phyloP scores from a whole-genome alignment of 2,329 filamentous ascomycete species.

The Drechslerella dactyloides region DNA sequence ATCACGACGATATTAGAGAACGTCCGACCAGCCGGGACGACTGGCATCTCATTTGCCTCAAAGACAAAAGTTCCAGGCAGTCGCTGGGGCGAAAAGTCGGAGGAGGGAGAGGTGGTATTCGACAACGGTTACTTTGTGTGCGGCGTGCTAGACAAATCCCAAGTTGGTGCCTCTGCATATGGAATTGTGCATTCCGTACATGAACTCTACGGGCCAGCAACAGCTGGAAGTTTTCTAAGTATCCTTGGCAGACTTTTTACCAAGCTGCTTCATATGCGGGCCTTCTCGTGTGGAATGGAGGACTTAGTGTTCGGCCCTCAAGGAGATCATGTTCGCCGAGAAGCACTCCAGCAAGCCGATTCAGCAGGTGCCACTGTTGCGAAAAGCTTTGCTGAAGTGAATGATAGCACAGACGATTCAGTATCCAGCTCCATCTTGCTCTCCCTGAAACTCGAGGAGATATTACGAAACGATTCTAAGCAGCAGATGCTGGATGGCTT shows the following conservation, averaged over 20 bases:
- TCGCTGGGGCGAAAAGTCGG: constrained; percentile 76
- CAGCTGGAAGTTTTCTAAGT: constrained; percentile 85
- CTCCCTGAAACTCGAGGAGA: constrained; percentile 79
- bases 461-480: constrained; percentile 87
- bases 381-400: constrained; percentile 84
- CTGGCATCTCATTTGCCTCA: constrained; percentile 61
- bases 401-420: constrained; percentile 66
- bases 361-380: constrained; percentile 78
- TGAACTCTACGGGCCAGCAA: constrained; percentile 86
- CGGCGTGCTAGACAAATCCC: constrained; percentile 93
- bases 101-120: constrained; percentile 82
- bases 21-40: constrained; percentile 78
- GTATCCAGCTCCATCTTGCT: constrained; percentile 71
- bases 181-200: constrained; percentile 92
- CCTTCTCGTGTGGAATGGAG: constrained; percentile 96
- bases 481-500: constrained; percentile 88
- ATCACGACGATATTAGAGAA: constrained; percentile 93
- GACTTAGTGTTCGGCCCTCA: constrained; percentile 83
- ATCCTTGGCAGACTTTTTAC: constrained; percentile 88
- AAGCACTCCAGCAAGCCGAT: constrained; percentile 72
- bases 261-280: constrained; percentile 86
- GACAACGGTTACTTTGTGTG: constrained; percentile 84
- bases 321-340: constrained; percentile 74
- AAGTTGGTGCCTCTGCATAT: constrained; percentile 84
- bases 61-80: constrained; percentile 79